Conservation (phyloP, 2,329 filamentous ascomycete genomes). For the Cladosporium sp. region DNA sequence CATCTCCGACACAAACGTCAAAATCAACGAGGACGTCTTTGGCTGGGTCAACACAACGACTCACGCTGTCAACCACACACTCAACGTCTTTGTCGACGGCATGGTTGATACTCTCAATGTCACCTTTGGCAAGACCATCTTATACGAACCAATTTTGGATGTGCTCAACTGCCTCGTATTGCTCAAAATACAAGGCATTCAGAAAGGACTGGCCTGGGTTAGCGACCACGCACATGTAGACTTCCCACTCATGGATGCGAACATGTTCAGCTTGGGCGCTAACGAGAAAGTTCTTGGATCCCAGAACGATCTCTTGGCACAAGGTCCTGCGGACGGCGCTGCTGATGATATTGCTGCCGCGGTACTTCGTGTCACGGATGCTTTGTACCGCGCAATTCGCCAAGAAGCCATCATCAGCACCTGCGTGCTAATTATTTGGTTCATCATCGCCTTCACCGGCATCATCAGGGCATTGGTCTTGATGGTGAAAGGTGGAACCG, state of each 20-base stretch:
- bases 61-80: slow-evolving; percentile 73
- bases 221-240: slow-evolving; percentile 78
- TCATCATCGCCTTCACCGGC: slow-evolving; percentile 72
- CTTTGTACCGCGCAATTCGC: slow-evolving; percentile 64
- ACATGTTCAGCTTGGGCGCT: slow-evolving; percentile 81
- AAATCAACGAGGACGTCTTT: slow-evolving; percentile 81
- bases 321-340: slow-evolving; percentile 62
- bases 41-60: slow-evolving; percentile 85
- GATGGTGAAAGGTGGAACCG: slow-evolving; percentile 50
- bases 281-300: slow-evolving; percentile 50
- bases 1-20: slow-evolving; percentile 59
- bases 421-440: slow-evolving; percentile 69
- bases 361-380: slow-evolving; percentile 64
- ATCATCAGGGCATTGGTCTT: slow-evolving; percentile 61
- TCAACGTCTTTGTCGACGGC: slow-evolving; percentile 74
- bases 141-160: slow-evolving; percentile 72
- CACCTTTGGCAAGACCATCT: slow-evolving; percentile 77
- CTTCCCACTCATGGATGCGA: slow-evolving; percentile 71
- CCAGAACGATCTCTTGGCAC: slow-evolving; percentile 70
- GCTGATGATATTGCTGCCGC: slow-evolving; percentile 78
- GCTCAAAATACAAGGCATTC: slow-evolving; percentile 77
- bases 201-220: slow-evolving; percentile 91
- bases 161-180: slow-evolving; percentile 84
- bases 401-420: slow-evolving; percentile 77
- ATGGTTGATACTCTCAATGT: slow-evolving; percentile 70